Evolutionary conservation across 306 rosid genomes (phyloP), one percentile per base, ranked within the genome.

Genomic region (Fragaria ananassa): DNA sequence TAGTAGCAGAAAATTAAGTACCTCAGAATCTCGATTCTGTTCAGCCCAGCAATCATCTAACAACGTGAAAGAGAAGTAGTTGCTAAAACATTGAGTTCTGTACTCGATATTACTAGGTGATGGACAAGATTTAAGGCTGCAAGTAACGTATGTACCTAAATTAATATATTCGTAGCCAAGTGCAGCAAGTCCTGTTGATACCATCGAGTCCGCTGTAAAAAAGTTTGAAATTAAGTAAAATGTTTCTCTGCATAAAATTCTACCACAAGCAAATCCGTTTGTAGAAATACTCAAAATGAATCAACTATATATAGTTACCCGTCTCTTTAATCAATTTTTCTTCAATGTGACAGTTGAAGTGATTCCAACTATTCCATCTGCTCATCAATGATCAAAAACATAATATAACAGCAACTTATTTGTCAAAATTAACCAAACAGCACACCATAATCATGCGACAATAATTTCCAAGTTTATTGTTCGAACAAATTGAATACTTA

Each of bases 11-110:
- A 69, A 50, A 31, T 31, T 5, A 41, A 63, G 4, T 80, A 89
- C 97, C 90, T 83, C 12, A 14, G 87, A 79, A 46, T 90, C 91
- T 79, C 96, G 68, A 6, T 87, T 61, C n/a, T 80, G 84, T 66
- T 92, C 96, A 7, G 82, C 97, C 97, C 97, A 92, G 42, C 97
- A 92, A 75, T 92, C 96, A 86, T 92, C 97, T 92, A 54, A 15
- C 34, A 47, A 10, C 21, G 17, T 0, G 57, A 27, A 47, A 8
- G 66, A 25, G 27, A 46, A 11, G 15, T 46, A 18, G 47, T n/a
- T 31, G 34, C 12, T 34, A 15, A 15, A 63, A 15, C 68, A 31
- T 63, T 62, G 44, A 29, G 12, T 42, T 60, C 18, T 56, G 29
- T 56, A 56, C 62, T 9, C 15, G 63, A 21, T 10, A 21, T 57